Base-by-base conservation (phyloP, 2,329 filamentous ascomycete genomes). In the Aspergillus sp. region DNA sequence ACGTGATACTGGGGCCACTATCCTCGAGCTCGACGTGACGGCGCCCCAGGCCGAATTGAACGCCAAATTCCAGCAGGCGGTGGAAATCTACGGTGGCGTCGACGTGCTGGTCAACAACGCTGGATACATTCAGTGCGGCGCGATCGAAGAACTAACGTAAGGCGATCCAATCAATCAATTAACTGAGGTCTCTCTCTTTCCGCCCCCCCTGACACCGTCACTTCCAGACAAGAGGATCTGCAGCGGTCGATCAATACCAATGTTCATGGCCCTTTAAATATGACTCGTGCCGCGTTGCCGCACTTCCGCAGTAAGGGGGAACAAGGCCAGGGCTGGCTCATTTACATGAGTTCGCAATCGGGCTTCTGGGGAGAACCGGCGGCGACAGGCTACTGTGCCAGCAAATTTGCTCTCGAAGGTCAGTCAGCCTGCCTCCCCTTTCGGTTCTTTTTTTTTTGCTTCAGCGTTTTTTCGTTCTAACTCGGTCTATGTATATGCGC, bases 61-160 rank as follows among this genome's bases (percentile, higher is more conserved):
- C 50, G 46, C 58, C 14, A 60, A 61, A 14, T 57, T 63, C n/a
- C 55, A 61, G 29, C 55, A 58, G 3, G 62, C 62, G 16, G 54
- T 62, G 36, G 61, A 20, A 0, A 61, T 68, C 2, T 63, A 65
- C 36, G 68, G 67, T 6, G 56, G 63, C 16, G 63, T 75, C 14
- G 72, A 75, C 52, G 78, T 82, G 47, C 75, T 83, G 18, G 67
- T 84, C 63, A 84, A 82, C 26, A 76, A 80, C 0, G 81, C 80
- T 0, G 82, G 79, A 0, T 71, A 70, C 51, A 32, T 66, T 67
- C 6, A 64, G 4, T 57, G 59, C 31, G 67, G 71, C 7, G 18
- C 20, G 16, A 57, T 67, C 5, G 75, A 77, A 58, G 67, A 71
- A 16, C 49, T 64, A 0, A 56, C 46, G 71, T 73, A 62, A 18